Evolutionary conservation across 495 filamentous ascomycete genomes (phyloP).

Genomic region (Podospora conica): DNA sequence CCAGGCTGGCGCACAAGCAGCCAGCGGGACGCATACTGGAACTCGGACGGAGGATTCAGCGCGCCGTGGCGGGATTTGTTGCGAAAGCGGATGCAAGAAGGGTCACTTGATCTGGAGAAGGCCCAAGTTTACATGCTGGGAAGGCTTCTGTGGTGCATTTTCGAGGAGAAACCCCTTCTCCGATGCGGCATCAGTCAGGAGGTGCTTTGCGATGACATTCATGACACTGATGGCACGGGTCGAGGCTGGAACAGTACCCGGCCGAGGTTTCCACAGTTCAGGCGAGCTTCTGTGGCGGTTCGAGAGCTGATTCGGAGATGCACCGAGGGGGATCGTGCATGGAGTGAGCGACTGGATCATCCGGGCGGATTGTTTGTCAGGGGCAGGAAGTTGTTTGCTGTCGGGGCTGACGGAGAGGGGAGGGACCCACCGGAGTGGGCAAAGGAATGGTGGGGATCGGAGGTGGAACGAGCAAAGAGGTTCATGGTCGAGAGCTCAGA

Average conservation of each 20-base stretch:
- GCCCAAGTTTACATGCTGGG: slow-evolving; percentile 34
- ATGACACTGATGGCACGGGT: neutral
- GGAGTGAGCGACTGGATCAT: slow-evolving; percentile 3
- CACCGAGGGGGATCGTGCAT: slow-evolving; percentile 25
- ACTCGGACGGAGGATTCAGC: slow-evolving; percentile 23
- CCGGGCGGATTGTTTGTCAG: slow-evolving; percentile 8
- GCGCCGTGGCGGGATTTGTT: slow-evolving; percentile 18
- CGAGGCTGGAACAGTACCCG: neutral
- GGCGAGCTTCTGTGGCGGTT: slow-evolving; percentile 13
- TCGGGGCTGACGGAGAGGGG: neutral
- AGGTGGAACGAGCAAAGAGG: neutral
- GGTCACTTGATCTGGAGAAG: slow-evolving; percentile 12
- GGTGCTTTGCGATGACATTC: slow-evolving; percentile 15
- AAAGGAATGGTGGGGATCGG: neutral
- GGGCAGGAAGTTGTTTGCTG: slow-evolving; percentile 6
- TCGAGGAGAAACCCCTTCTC: slow-evolving; percentile 22
- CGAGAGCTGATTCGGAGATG: slow-evolving; percentile 20
- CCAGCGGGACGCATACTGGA: slow-evolving; percentile 15
- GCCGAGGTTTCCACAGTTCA: slow-evolving; percentile 23
- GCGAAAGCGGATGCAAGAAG: neutral
- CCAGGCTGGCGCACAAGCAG: slow-evolving; percentile 7
- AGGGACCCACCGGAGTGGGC: neutral
- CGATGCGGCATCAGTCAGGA: slow-evolving; percentile 25
- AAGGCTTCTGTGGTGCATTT: slow-evolving; percentile 35
- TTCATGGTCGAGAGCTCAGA: neutral